Base-by-base conservation (phyloP, 116 monocot genomes). In the Phalaenopsis hybrid region DNA sequence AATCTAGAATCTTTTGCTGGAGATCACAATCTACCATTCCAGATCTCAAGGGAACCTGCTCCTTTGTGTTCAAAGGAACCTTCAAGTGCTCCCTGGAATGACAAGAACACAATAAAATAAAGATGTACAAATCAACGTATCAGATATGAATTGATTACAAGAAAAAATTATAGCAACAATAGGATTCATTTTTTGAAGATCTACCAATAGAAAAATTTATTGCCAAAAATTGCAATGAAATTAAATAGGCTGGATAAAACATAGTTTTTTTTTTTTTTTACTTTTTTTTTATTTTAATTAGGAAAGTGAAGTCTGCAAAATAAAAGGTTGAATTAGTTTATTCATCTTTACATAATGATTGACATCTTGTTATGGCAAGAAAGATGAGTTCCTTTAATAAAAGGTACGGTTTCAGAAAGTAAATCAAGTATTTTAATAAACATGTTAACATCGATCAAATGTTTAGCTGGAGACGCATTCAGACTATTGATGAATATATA, bases 1-100 rank as follows among this genome's bases (percentile, higher is more conserved):
- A 90, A 13, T 88, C 91, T 37, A 99, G 80, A 12, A 99, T 83
- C 79, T 90, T 85, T 78, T 99, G 91, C 77, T 86, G 95, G 48
- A 92, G 85, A 78, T 84, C 84, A 37, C 77, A 50, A 72, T 81
- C 84, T 17, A 49, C 57, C 44, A 0, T 44, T 65, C 63, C 74
- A 75, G 61, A 78, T 74, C 44, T 75, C 9, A 82, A 43, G 23
- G 81, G 68, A 51, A 59, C 37, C 78, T 78, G 79, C 41, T 70
- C 82, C 69, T 70, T 69, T 34, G 57, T 74, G 61, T 34, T 70
- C 76, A 52, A 49, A 81, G 49, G 49, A 84, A 65, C 69, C 49
- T 78, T 75, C 8, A 25, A 44, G 45, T 81, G 68, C 18, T 88
- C 75, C 81, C 89, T 88, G 69, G 12, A 77, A 77, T 25, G 77